Conservation (phyloP, 2,329 filamentous ascomycete species). For the Colletotrichum filicis region DNA sequence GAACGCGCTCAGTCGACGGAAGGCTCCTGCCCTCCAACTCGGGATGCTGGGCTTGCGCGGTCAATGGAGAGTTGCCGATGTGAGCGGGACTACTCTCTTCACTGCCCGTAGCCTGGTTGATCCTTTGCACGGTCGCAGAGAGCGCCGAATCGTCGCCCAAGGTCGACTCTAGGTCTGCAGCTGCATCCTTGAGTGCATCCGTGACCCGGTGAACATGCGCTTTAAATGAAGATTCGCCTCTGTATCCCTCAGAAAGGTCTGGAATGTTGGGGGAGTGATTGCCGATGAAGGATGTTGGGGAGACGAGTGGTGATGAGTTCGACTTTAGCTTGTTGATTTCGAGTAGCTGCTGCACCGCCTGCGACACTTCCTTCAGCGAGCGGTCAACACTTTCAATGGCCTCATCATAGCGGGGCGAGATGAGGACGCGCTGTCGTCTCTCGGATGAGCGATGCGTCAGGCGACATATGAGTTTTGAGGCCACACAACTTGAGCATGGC, state of each 20-base stretch:
- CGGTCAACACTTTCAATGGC: not conserved
- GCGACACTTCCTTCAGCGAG: not conserved
- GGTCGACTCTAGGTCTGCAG: not conserved
- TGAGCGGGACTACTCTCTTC: not conserved
- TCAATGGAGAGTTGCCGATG: not conserved
- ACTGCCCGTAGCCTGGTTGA: not conserved
- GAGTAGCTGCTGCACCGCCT: not conserved
- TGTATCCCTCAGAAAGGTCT: not conserved
- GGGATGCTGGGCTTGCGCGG: not conserved
- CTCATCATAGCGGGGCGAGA: not conserved
- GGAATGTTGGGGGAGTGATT: not conserved
- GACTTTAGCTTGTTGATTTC: not conserved
- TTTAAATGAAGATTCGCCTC: not conserved
- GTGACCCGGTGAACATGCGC: not conserved
- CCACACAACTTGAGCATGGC: no score
- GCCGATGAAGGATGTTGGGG: not conserved
- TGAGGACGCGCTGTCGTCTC: not conserved
- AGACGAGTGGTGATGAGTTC: not conserved
- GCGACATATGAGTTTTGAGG: no score
- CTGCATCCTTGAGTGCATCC: not conserved
- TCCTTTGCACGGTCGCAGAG: not conserved
- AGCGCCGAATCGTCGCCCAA: not conserved
- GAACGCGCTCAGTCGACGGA: not conserved
- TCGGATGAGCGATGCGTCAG: no score
- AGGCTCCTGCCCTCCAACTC: not conserved